Evolutionary conservation across 768 basidiomycete species (phyloP).

Genomic region (Hemileccinum impolitum): DNA sequence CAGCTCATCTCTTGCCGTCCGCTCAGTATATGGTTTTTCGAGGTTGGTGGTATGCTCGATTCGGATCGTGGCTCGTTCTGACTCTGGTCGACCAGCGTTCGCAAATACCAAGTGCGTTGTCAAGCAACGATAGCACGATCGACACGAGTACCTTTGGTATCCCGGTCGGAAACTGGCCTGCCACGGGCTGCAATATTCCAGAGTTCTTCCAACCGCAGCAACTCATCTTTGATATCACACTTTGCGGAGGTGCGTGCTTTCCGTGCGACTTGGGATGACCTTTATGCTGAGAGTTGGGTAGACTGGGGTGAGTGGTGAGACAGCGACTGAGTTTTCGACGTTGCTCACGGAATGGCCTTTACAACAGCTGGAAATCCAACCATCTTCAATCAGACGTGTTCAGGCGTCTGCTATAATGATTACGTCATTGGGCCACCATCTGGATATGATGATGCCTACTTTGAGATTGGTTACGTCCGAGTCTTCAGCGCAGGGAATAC

Average conservation of each 20-base stretch:
- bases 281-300: constrained; percentile 14
- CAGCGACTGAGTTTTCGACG: background rate
- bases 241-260: constrained; percentile 52
- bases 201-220: constrained; percentile 59
- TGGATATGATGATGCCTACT: constrained; percentile 65
- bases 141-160: constrained; percentile 57
- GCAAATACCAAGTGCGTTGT: constrained; percentile 45
- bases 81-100: constrained; percentile 23
- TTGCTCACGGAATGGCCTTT: constrained; percentile 16
- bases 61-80: background rate
- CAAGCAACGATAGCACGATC: constrained; percentile 47
- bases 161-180: constrained; percentile 69
- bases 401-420: constrained; percentile 65
- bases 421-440: constrained; percentile 63
- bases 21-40: constrained; percentile 31
- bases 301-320: constrained; percentile 31
- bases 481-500: constrained; percentile 40
- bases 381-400: constrained; percentile 59
- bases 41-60: constrained; percentile 13
- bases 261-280: constrained; percentile 10
- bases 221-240: constrained; percentile 71
- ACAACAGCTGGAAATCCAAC: constrained; percentile 46
- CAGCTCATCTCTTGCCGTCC: background rate
- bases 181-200: constrained; percentile 49
- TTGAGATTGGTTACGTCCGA: constrained; percentile 63